Evolutionary conservation across 345 rosid species (phyloP), one percentile per base, ranked within the genome.

Genomic region (Barbarea vulgaris): DNA sequence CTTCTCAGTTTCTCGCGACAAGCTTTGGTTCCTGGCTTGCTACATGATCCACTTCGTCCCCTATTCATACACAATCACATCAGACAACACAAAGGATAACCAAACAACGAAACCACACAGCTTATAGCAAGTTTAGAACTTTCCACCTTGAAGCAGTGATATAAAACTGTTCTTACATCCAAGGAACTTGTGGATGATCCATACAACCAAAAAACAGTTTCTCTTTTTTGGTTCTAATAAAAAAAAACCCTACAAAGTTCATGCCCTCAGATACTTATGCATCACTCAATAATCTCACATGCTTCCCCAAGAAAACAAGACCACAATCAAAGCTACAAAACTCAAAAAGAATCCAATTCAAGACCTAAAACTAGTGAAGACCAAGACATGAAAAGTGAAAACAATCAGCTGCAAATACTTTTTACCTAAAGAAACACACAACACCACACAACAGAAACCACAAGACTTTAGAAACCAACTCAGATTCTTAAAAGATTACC

Each of bases 1-100:
- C 98, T 85, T 56, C 97, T 91, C 88, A 86, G 74, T 79, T 87
- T 89, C 85, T 91, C 98, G 19, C 97, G 91, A 74, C 96, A 84
- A 9, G 97, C 98, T 82, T 91, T 94, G 60, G 73, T 75, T 72
- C 83, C 83, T 51, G 80, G 65, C 46, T 65, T 75, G 74, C 70
- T 75, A 34, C 80, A 80, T 59, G 83, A 27, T 75, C 80, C 83
- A 58, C 30, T 75, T 52, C 83, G 77, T 55, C 75, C 36, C 61
- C 82, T 79, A 70, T 74, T 62, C 54, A 73, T 52, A 67, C 17
- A 73, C 18, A 64, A 57, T 55, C 48, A 77, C 3, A 77, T 65
- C 51, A 70, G 18, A 64, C 54, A 55, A 44, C 24, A 22, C 25
- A 51, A 6, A 18, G 9, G 33, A 51, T 39, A 51, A 57, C 10